Percentiles rank a stretch among this genome's conserved stretches.
Conservation (phyloP, 2,329 filamentous ascomycete species). For the Periconia macrospinosa region DNA sequence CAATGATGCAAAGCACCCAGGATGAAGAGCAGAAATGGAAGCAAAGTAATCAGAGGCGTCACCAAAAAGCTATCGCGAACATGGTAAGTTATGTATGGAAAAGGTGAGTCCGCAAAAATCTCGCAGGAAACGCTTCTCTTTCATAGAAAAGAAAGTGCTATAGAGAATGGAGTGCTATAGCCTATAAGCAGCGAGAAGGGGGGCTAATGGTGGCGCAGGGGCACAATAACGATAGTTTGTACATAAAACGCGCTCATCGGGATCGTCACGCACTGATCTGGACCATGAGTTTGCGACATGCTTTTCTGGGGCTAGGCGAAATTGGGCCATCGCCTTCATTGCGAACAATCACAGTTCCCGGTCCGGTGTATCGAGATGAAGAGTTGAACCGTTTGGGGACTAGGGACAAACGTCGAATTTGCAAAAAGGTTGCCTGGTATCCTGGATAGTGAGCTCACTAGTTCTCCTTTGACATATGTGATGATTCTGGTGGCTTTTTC, state of each 20-base stretch:
- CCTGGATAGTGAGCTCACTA: no score
- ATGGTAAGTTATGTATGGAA: no score
- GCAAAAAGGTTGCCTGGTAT: neutral
- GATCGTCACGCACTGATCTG: conserved; percentile 2
- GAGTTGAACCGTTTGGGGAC: neutral
- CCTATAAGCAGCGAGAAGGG: no score
- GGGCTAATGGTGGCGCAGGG: conserved; percentile 7
- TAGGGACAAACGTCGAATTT: neutral
- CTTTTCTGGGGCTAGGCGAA: neutral
- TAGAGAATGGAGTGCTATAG: neutral
- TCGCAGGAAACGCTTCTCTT: neutral
- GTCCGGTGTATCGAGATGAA: neutral
- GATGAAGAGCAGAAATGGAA: no score
- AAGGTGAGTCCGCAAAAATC: no score
- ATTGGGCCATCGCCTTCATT: neutral
- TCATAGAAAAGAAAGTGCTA: conserved; percentile 5
- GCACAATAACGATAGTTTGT: conserved; percentile 1
- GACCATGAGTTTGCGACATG: neutral
- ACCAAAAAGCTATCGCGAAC: no score
- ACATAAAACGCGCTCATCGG: conserved; percentile 6
- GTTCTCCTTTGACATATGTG: no score
- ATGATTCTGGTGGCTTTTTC: no score
- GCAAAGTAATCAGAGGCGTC: no score
- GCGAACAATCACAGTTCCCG: neutral
- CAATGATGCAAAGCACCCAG: neutral